A percentile compares a stretch with the other conserved stretches of the same genome.
phyloP scores from a whole-genome alignment of 345 rosid species.

The Gossypium longicalyx region DNA sequence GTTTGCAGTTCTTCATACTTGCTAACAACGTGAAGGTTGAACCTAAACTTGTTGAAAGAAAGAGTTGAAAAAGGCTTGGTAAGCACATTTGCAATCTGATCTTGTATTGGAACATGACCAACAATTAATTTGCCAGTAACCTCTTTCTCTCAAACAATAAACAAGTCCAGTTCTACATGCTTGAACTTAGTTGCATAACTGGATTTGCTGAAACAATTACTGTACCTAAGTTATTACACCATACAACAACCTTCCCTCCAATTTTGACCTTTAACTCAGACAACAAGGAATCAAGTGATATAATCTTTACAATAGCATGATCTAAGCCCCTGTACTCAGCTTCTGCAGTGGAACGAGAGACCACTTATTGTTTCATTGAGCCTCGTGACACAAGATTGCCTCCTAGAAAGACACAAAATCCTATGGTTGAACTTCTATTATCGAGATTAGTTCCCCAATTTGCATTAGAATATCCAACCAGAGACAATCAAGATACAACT shows the following conservation, averaged over 20 bases:
- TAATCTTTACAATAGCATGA: too few species aligned
- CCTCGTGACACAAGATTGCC: not conserved
- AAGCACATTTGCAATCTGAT: not conserved
- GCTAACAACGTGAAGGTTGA: too few species aligned
- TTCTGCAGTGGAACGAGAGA: not conserved
- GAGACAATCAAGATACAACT: too few species aligned
- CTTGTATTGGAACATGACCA: not conserved
- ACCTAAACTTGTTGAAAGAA: too few species aligned
- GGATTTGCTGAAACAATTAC: not conserved
- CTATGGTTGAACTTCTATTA: not conserved
- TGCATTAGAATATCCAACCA: too few species aligned
- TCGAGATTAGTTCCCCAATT: not conserved
- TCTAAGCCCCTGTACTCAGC: not conserved
- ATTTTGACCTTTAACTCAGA: not conserved
- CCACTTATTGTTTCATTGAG: not conserved
- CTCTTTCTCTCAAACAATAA: not conserved
- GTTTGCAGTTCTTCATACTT: too few species aligned
- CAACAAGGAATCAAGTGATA: not conserved
- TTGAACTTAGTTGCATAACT: not conserved
- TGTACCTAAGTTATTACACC: not conserved
- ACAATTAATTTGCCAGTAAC: not conserved
- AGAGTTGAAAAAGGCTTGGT: not conserved
- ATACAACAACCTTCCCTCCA: not conserved
- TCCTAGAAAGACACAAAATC: too few species aligned
- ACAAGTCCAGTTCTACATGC: not conserved